These are phyloP conservation scores for Rhexocercosporidium sp. DNA, from an alignment of 2,329 filamentous ascomycete species.

Conservation along the genomic window DNA sequence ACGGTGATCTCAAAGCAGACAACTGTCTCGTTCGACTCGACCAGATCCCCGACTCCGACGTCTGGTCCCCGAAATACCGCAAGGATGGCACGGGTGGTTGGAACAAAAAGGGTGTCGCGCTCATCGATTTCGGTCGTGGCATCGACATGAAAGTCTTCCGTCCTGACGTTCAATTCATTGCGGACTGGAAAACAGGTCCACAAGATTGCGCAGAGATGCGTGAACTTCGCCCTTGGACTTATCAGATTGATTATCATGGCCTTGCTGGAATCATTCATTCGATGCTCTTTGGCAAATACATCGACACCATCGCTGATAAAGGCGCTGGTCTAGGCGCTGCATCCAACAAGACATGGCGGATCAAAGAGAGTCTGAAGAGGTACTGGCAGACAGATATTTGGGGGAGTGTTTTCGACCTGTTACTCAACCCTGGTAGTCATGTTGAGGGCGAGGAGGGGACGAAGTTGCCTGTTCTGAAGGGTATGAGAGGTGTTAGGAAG, in stretches of 20 bases:
- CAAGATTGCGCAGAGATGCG: slow-evolving; percentile 96
- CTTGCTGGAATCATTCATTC: slow-evolving; percentile 87
- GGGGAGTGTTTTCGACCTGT: slow-evolving; percentile 78
- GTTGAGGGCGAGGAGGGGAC: slow-evolving; percentile 66
- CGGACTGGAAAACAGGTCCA: slow-evolving; percentile 88
- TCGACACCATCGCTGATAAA: slow-evolving; percentile 72
- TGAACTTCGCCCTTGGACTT: slow-evolving; percentile 93
- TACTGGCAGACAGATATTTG: slow-evolving; percentile 98
- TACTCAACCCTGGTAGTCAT: slow-evolving; percentile 80
- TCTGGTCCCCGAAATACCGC: slow-evolving; percentile 69
- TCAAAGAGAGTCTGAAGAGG: slow-evolving; percentile 84
- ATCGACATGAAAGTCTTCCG: slow-evolving; percentile 91
- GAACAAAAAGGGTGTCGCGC: slow-evolving; percentile 76
- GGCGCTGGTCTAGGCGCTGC: slow-evolving; percentile 59
- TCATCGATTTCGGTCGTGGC: slow-evolving; percentile 94
- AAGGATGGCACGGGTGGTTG: slow-evolving; percentile 79
- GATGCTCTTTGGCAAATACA: slow-evolving; percentile 92
- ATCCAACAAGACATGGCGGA: slow-evolving; percentile 70
- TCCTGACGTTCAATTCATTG: slow-evolving; percentile 82
- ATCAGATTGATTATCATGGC: slow-evolving; percentile 96
- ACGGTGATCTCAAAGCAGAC: slow-evolving; percentile 94
- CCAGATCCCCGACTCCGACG: slow-evolving; percentile 48
- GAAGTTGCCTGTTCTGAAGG: slow-evolving; percentile 74
- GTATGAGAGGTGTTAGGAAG: slow-evolving; percentile 72
- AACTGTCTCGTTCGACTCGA: slow-evolving; percentile 92